Conservation (phyloP, 352 stramenopile genomes). For the Pseudoperonospora humuli region DNA sequence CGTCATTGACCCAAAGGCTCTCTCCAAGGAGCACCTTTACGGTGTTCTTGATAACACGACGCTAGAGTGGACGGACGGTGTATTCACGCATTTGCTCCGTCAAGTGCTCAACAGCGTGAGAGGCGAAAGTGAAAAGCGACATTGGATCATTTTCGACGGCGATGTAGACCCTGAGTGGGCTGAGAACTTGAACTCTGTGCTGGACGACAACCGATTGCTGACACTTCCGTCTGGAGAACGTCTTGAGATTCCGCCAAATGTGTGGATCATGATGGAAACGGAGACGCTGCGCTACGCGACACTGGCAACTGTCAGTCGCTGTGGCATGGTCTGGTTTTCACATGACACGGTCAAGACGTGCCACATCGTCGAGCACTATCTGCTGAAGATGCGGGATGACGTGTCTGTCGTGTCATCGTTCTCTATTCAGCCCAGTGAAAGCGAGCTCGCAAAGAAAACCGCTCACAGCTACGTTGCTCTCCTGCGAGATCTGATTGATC, state of each 20-base stretch:
- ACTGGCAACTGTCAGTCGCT: slow-evolving; percentile 98
- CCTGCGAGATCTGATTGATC: slow-evolving; percentile 50
- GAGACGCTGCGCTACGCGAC: slow-evolving; percentile 98
- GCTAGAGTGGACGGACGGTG: slow-evolving; percentile 99
- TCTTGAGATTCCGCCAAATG: slow-evolving; percentile 95
- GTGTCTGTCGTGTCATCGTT: slow-evolving; percentile 56
- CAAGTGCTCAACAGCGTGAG: slow-evolving; percentile 96
- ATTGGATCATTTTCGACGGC: slow-evolving; percentile 99
- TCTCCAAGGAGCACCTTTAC: slow-evolving; percentile 98
- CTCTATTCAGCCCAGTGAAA: slow-evolving; percentile 55
- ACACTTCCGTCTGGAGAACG: slow-evolving; percentile 98
- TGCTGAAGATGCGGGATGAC: slow-evolving; percentile 65
- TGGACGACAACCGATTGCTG: slow-evolving; percentile 99
- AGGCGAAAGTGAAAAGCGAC: slow-evolving; percentile 91
- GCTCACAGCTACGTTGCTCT: slow-evolving; percentile 56
- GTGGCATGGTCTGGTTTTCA: slow-evolving; percentile 99
- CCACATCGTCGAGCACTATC: slow-evolving; percentile 88
- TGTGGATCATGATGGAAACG: slow-evolving; percentile 99
- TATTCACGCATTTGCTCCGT: slow-evolving; percentile 97
- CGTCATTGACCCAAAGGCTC: slow-evolving; percentile 98
- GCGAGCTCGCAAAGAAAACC: slow-evolving; percentile 56
- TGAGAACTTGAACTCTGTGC: slow-evolving; percentile 99
- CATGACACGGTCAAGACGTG: slow-evolving; percentile 90
- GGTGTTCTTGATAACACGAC: slow-evolving; percentile 99
- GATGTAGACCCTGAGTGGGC: slow-evolving; percentile 99